phyloP scores from a whole-genome alignment of 1,284 basidiomycete species.

The Kwoniella shivajii region DNA sequence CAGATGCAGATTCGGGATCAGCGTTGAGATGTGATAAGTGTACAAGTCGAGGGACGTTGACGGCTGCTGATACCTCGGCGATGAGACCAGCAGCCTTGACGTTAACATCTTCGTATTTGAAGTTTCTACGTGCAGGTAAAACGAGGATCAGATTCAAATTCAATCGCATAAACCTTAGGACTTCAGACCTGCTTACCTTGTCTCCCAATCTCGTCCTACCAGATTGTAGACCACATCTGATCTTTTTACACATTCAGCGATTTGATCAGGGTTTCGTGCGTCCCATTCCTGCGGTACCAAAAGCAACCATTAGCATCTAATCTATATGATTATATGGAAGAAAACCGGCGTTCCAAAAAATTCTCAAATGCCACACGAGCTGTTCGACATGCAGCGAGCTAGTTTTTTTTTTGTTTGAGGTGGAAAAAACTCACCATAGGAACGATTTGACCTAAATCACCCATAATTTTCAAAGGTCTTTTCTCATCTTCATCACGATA shows the following conservation, averaged over 20 bases:
- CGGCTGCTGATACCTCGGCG: conserved; percentile 75
- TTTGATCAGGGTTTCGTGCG: conserved; percentile 80
- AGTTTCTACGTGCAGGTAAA: conserved; percentile 68
- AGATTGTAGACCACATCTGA: conserved; percentile 98
- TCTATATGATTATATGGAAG: too few species aligned
- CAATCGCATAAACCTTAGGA: neutral
- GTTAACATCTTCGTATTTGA: conserved; percentile 67
- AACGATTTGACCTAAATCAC: conserved; percentile 95
- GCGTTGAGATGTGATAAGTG: conserved; percentile 98
- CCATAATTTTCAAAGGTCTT: conserved; percentile 86
- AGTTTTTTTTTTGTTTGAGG: too few species aligned
- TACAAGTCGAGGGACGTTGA: conserved; percentile 81
- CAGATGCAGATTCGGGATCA: conserved; percentile 72
- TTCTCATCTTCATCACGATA: conserved; percentile 96
- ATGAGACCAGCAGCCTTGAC: conserved; percentile 66
- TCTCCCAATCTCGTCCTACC: conserved; percentile 86
- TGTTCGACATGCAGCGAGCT: too few species aligned
- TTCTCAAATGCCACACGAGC: too few species aligned
- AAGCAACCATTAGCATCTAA: too few species aligned
- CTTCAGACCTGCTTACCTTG: conserved; percentile 67
- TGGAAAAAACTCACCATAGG: conserved; percentile 78
- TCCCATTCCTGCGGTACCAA: conserved; percentile 94
- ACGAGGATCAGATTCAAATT: neutral
- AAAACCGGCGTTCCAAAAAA: too few species aligned
- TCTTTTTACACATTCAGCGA: conserved; percentile 90